Evolutionary conservation across 768 basidiomycete genomes (phyloP).

Genomic region (Leucocoprinus leucothites): DNA sequence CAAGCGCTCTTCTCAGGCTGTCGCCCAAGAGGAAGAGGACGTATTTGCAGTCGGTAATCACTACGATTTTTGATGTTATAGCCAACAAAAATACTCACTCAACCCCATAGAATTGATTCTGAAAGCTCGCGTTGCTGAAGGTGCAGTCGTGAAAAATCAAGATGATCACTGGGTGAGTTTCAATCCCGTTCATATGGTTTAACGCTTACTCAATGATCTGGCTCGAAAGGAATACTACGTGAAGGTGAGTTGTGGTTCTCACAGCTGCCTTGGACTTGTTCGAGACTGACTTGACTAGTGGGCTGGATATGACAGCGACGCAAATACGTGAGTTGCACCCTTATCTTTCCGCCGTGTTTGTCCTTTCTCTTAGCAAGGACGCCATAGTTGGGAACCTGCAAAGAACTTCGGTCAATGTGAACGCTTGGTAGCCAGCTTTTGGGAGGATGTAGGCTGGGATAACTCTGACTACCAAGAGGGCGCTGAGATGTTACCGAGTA

Average conservation of each 20-base stretch:
- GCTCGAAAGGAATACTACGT: slow-evolving; percentile 57
- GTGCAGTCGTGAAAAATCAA: slow-evolving; percentile 18
- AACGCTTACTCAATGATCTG: background rate
- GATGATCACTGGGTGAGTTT: slow-evolving; percentile 15
- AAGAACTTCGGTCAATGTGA: slow-evolving; percentile 55
- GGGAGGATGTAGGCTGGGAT: slow-evolving; percentile 57
- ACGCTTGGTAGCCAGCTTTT: slow-evolving; percentile 61
- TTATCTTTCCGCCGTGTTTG: background rate
- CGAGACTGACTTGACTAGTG: slow-evolving; percentile 41
- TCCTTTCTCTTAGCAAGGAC: slow-evolving; percentile 1
- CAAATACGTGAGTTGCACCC: slow-evolving; percentile 45
- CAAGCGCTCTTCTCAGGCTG: background rate
- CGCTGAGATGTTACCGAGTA: slow-evolving; percentile 36
- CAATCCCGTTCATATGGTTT: background rate
- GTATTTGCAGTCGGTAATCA: slow-evolving; percentile 6
- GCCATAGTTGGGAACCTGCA: slow-evolving; percentile 65
- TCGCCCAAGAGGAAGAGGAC: slow-evolving; percentile 4
- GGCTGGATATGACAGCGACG: slow-evolving; percentile 56
- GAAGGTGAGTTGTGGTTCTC: slow-evolving; percentile 43
- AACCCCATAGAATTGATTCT: slow-evolving; percentile 53
- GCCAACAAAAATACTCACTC: background rate
- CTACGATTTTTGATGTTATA: background rate
- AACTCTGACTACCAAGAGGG: slow-evolving; percentile 52
- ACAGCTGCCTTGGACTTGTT: background rate
- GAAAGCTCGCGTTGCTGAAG: slow-evolving; percentile 45